Percentiles rank a stretch among this genome's conserved stretches.
phyloP scores from a whole-genome alignment of 2,329 filamentous ascomycete species.

The Aspergillaceae sp. region DNA sequence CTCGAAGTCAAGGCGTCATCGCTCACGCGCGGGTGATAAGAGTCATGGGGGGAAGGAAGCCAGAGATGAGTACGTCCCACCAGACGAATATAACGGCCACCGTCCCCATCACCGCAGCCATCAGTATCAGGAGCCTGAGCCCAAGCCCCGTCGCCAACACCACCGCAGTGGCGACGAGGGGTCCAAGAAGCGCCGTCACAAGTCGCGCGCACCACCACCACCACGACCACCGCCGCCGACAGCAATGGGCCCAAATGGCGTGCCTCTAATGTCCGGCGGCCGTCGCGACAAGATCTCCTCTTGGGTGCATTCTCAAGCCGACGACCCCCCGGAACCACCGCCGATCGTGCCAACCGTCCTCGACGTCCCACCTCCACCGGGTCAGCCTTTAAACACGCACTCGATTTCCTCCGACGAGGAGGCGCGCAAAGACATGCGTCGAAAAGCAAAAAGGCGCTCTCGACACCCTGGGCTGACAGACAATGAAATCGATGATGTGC shows the following conservation, averaged over 20 bases:
- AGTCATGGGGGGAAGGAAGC: neutral
- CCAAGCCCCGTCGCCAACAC: constrained; percentile 16
- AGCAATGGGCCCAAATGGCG: constrained; percentile 5
- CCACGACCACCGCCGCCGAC: no score
- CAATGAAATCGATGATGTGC: constrained; percentile 31
- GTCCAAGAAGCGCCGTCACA: constrained; percentile 25
- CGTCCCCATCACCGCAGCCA: constrained; percentile 12
- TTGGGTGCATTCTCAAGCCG: constrained; percentile 42
- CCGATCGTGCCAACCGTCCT: constrained; percentile 39
- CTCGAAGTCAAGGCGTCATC: constrained; percentile 24
- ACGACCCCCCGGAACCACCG: constrained; percentile 41
- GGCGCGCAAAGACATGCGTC: constrained; percentile 28
- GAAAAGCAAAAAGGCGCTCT: constrained; percentile 31
- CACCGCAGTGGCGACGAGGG: constrained; percentile 25
- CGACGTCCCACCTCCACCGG: constrained; percentile 29
- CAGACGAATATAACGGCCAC: no score
- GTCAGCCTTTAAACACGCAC: constrained; percentile 20
- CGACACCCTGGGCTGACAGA: constrained; percentile 33
- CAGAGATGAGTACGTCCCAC: no score
- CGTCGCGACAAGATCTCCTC: constrained; percentile 42
- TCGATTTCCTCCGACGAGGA: constrained; percentile 38
- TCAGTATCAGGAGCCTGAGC: constrained; percentile 12
- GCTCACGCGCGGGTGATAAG: constrained; percentile 23
- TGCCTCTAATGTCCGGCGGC: constrained; percentile 25
- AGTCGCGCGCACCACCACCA: constrained; percentile 23